phyloP scores from a whole-genome alignment of 306 rosid genomes.

The Cicer chorassanicum region DNA sequence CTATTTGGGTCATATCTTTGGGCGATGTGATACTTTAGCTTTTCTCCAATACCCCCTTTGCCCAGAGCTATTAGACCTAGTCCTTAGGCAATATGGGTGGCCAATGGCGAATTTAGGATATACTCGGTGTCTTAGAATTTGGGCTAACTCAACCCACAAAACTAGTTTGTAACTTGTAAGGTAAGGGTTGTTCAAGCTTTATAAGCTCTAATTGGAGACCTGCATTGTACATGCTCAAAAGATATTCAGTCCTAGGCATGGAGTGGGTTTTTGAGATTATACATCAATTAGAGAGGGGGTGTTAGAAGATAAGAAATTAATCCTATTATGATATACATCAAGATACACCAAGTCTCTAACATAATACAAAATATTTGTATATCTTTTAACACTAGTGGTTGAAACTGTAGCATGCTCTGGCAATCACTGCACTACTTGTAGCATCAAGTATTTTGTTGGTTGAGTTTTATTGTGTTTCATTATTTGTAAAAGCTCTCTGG shows the following conservation, averaged over 20 bases:
- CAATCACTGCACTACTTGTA: background rate
- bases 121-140: background rate
- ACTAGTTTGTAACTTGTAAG: background rate
- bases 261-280: background rate
- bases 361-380: background rate
- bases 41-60: background rate
- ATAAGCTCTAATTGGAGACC: background rate
- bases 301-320: background rate
- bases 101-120: background rate
- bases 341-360: background rate
- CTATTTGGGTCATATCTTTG: background rate
- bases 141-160: background rate
- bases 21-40: background rate
- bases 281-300: background rate
- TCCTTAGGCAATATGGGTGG: background rate
- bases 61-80: background rate
- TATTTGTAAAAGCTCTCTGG: conserved; percentile 17
- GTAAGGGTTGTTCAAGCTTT: background rate
- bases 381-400: background rate
- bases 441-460: conserved; percentile 3
- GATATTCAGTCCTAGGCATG: background rate
- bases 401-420: conserved; percentile 2
- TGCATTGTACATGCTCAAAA: background rate
- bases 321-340: background rate
- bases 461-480: background rate